phyloP scores from a whole-genome alignment of 208 protist genomes.

The Trypanosoma boissoni region DNA sequence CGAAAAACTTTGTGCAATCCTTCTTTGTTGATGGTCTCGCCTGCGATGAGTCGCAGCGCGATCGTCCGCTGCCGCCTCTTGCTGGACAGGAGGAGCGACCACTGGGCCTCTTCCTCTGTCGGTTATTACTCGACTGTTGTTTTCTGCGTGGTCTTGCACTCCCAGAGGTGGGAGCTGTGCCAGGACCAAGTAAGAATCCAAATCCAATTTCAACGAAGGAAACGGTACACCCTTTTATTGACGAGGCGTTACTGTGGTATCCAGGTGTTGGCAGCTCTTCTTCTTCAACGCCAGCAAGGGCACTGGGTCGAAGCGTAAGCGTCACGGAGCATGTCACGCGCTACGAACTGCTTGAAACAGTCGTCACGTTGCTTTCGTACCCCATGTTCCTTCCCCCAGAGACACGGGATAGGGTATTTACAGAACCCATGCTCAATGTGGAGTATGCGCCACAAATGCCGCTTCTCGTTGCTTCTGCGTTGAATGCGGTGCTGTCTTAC shows the following conservation, averaged over 20 bases:
- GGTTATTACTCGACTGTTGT: slow-evolving; percentile 81
- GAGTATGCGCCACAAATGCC: slow-evolving; percentile 58
- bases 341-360: slow-evolving; percentile 44
- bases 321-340: slow-evolving; percentile 41
- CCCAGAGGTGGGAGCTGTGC: not conserved
- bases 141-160: slow-evolving; percentile 78
- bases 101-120: slow-evolving; percentile 48
- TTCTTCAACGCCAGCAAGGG: slow-evolving; percentile 12
- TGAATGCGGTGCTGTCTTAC: slow-evolving; percentile 74
- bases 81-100: slow-evolving; percentile 27
- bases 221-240: slow-evolving; percentile 56
- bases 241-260: slow-evolving; percentile 61
- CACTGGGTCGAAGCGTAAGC: not conserved
- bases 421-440: slow-evolving; percentile 54
- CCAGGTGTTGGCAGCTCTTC: slow-evolving; percentile 37
- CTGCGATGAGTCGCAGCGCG: slow-evolving; percentile 55
- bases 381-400: slow-evolving; percentile 45
- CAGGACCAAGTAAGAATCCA: slow-evolving; percentile 7
- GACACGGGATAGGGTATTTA: slow-evolving; percentile 74
- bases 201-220: too few species aligned
- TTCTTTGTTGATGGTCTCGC: slow-evolving; percentile 73
- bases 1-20: slow-evolving; percentile 53
- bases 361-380: slow-evolving; percentile 47
- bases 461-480: slow-evolving; percentile 67
- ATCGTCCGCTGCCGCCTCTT: slow-evolving; percentile 43